Percentiles rank a stretch among this genome's conserved stretches.
Evolutionary conservation across 805 yeast species (phyloP).

Genomic region (Candida maltosa): DNA sequence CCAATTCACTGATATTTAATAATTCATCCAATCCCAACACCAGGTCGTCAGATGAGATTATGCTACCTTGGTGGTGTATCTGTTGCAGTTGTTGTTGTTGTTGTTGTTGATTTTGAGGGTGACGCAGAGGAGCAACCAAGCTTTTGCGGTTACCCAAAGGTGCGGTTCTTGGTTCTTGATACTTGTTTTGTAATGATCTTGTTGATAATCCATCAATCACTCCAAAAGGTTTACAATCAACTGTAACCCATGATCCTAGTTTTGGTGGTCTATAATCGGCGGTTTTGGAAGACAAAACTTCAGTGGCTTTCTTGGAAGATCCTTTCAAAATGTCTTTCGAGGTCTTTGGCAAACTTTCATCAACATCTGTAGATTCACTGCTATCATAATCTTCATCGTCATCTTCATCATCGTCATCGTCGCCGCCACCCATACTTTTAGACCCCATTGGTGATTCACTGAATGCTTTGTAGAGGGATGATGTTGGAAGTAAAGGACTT

Average conservation of each 20-base stretch:
- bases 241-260: conserved; percentile 87
- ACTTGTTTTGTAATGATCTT: conserved; percentile 50
- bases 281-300: conserved; percentile 82
- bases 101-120: background rate
- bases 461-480: too few relatives aligned
- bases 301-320: conserved; percentile 75
- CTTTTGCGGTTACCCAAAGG: too few relatives aligned
- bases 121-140: too few relatives aligned
- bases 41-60: conserved; percentile 24
- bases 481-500: too few relatives aligned
- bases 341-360: conserved; percentile 67
- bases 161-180: background rate
- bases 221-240: conserved; percentile 78
- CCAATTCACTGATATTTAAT: conserved; percentile 83
- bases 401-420: conserved; percentile 1
- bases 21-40: conserved; percentile 65
- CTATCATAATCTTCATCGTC: conserved; percentile 45
- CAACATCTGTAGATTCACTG: conserved; percentile 95
- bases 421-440: background rate
- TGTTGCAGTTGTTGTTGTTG: too few relatives aligned
- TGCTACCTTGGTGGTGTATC: conserved; percentile 1
- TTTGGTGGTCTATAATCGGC: conserved; percentile 88
- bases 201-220: conserved; percentile 94
- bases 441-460: too few relatives aligned
- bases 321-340: conserved; percentile 57